phyloP scores from a whole-genome alignment of 164 flowering plant genomes.

The Vitis cinerea region DNA sequence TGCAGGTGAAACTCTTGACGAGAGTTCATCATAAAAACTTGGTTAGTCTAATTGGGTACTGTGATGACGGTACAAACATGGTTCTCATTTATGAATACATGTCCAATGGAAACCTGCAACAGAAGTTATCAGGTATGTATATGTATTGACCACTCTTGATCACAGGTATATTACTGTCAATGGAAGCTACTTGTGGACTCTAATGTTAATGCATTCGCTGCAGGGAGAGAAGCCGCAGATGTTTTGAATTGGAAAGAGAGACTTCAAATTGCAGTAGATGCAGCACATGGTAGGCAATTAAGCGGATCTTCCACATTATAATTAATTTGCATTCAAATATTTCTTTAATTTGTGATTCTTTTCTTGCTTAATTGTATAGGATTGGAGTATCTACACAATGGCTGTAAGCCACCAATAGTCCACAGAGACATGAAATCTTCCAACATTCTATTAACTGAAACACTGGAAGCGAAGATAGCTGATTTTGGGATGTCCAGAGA shows the following conservation, averaged over 20 bases:
- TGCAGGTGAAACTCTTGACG: slow-evolving; percentile 23
- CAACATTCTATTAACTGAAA: slow-evolving; percentile 30
- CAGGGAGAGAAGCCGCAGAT: neutral
- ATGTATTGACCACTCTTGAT: too few species aligned
- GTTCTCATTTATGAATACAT: slow-evolving; percentile 31
- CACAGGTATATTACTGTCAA: too few species aligned
- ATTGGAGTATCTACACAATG: slow-evolving; percentile 36
- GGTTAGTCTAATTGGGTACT: slow-evolving; percentile 29
- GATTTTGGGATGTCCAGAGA: slow-evolving; percentile 39
- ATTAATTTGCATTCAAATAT: too few species aligned
- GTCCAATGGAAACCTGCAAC: slow-evolving; percentile 26
- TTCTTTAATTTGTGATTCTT: too few species aligned
- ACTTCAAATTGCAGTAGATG: slow-evolving; percentile 39
- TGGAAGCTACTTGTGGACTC: too few species aligned
- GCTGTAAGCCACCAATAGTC: slow-evolving; percentile 28
- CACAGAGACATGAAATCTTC: slow-evolving; percentile 34
- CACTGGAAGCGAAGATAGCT: slow-evolving; percentile 26
- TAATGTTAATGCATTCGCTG: too few species aligned
- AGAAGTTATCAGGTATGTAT: slow-evolving; percentile 11
- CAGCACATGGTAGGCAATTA: slow-evolving; percentile 31
- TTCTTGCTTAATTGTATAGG: slow-evolving; percentile 13
- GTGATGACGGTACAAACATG: slow-evolving; percentile 17
- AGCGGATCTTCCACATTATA: neutral
- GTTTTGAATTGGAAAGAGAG: slow-evolving; percentile 26
- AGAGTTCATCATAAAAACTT: slow-evolving; percentile 31